Percentiles rank a stretch among this genome's conserved stretches.
These are phyloP conservation scores for Penicillium italicum DNA, from an alignment of 2,329 filamentous ascomycete species.

Conservation along the genomic window DNA sequence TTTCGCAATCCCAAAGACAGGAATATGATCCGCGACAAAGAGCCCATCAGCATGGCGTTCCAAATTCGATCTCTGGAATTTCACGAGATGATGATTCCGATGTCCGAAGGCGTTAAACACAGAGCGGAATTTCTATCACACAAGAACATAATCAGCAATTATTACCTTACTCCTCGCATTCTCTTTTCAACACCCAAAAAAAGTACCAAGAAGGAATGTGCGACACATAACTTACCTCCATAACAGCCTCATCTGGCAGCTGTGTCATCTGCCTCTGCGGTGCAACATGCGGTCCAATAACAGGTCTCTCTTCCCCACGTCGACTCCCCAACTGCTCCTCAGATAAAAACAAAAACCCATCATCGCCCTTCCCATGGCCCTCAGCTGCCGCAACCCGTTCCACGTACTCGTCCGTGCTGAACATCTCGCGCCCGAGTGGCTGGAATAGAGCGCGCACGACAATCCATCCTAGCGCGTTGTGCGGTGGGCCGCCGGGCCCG, in stretches of 20 bases:
- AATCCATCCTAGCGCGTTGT: conserved; percentile 38
- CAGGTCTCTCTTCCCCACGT: conserved; percentile 18
- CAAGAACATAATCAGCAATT: neutral
- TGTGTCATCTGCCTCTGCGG: conserved; percentile 32
- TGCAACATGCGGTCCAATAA: conserved; percentile 28
- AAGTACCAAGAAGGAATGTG: too few relatives aligned
- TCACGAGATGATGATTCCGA: conserved; percentile 30
- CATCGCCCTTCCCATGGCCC: conserved; percentile 20
- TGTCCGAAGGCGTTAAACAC: conserved; percentile 22
- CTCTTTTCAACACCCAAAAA: neutral
- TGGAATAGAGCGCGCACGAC: conserved; percentile 22
- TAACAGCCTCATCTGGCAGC: conserved; percentile 20
- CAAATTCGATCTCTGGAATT: conserved; percentile 22
- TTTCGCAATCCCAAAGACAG: conserved; percentile 15
- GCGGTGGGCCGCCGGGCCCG: conserved; percentile 36
- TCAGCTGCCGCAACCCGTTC: conserved; percentile 22
- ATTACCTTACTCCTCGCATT: neutral
- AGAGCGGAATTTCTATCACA: conserved; percentile 26
- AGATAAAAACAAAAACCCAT: conserved; percentile 17
- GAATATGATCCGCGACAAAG: conserved; percentile 26
- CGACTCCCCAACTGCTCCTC: conserved; percentile 17
- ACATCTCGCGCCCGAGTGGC: conserved; percentile 27
- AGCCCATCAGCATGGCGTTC: conserved; percentile 27
- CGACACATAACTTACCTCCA: conserved; percentile 21
- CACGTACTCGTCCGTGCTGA: conserved; percentile 29